These are phyloP conservation scores for Vaccinium myrtillus DNA, from an alignment of 148 eudicot genomes.

Conservation along the genomic window DNA sequence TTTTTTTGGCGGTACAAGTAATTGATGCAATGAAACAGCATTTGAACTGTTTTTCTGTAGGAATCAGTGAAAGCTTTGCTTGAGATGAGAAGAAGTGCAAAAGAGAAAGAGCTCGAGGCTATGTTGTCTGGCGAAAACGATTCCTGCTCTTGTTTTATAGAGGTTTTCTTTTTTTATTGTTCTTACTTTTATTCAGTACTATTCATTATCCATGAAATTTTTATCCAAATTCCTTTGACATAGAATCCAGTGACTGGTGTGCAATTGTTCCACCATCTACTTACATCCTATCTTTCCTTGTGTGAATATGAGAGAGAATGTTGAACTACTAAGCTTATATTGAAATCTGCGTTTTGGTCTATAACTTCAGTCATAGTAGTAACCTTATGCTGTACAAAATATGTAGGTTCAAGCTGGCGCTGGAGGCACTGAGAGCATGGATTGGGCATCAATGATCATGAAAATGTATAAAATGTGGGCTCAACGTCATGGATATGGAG, in stretches of 20 bases:
- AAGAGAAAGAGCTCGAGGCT: slow-evolving; percentile 94
- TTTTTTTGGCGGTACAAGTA: background rate
- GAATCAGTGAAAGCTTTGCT: slow-evolving; percentile 75
- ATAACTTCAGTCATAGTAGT: background rate
- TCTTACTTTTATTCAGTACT: background rate
- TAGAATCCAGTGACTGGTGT: background rate
- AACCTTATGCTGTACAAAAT: slow-evolving; percentile 8
- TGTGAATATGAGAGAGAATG: too few relatives aligned
- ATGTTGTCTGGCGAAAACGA: slow-evolving; percentile 87
- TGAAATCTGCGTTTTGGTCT: background rate
- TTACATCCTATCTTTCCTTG: background rate
- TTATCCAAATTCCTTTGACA: background rate
- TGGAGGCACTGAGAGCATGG: slow-evolving; percentile 98
- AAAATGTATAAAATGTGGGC: slow-evolving; percentile 98
- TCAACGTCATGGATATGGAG: slow-evolving; percentile 63
- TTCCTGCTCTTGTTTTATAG: slow-evolving; percentile 89
- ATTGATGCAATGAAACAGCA: background rate
- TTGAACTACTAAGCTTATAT: background rate
- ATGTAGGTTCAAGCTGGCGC: slow-evolving; percentile 96
- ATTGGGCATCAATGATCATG: slow-evolving; percentile 97
- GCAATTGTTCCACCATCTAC: background rate
- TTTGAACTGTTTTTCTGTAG: slow-evolving; percentile 29
- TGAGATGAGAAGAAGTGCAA: slow-evolving; percentile 65
- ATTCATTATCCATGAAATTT: background rate
- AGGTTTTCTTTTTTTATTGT: slow-evolving; percentile 40